These are phyloP conservation scores for Juncus inflexus DNA, from an alignment of 176 grass and related monocot species.

Conservation along the genomic window DNA sequence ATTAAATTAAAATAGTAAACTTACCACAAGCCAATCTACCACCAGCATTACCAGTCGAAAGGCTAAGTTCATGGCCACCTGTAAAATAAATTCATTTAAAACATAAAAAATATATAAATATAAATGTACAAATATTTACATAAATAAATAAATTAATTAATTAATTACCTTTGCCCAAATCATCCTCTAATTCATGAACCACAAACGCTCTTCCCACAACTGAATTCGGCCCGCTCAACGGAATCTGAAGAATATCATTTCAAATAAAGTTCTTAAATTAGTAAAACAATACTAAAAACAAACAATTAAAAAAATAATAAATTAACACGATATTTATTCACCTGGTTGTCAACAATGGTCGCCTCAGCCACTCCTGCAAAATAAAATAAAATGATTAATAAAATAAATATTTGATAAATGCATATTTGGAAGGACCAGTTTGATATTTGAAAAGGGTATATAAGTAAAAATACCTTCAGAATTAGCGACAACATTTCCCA, in stretches of 20 bases:
- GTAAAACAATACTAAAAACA: neutral
- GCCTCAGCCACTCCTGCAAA: slow-evolving; percentile 75
- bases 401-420: slow-evolving; percentile 11
- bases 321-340: slow-evolving; percentile 16
- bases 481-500: slow-evolving; percentile 87
- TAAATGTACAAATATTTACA: slow-evolving; percentile 12
- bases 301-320: neutral
- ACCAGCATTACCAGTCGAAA: slow-evolving; percentile 94
- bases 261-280: slow-evolving; percentile 6
- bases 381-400: slow-evolving; percentile 21
- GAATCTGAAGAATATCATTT: slow-evolving; percentile 54
- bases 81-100: neutral
- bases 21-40: slow-evolving; percentile 96
- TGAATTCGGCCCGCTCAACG: slow-evolving; percentile 68
- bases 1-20: slow-evolving; percentile 6
- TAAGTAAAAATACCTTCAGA: slow-evolving; percentile 46
- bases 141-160: neutral
- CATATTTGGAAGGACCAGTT: neutral
- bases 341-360: slow-evolving; percentile 82
- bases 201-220: slow-evolving; percentile 95
- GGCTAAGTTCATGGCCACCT: slow-evolving; percentile 97
- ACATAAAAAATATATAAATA: slow-evolving; percentile 11
- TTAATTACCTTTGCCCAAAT: slow-evolving; percentile 82
- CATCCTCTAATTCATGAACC: slow-evolving; percentile 97
- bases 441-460: slow-evolving; percentile 9